Base-by-base conservation (phyloP, 176 grass and related monocot genomes). In the Lolium multiflorum region DNA sequence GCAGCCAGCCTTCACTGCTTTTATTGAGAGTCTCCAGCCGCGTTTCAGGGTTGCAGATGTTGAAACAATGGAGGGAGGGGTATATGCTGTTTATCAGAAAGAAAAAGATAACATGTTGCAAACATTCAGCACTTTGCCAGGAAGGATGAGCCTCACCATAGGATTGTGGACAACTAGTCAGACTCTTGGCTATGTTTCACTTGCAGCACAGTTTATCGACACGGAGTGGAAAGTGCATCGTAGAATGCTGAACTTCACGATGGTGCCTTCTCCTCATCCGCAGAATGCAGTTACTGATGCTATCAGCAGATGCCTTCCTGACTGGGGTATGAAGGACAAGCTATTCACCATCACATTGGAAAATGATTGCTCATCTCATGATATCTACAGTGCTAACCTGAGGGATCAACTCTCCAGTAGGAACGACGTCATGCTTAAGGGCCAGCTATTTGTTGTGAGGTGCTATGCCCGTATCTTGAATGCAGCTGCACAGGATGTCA, bases 161-260 rank as follows among this genome's bases (percentile, higher is more conserved):
- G 73, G 73, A 76, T 76, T 76, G 49, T 76, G 73, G 73, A 54
- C 49, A 76, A 76, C 73, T 31, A 76, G 73, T 76, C 73, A 76
- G 48, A 76, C 73, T 76, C 73, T 76, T 76, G 73, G 73, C 73
- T 76, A 76, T 54, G 73, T 76, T 50, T 76, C 73, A 52, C 49
- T 76, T 76, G 73, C 48, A 9, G 73, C 21, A 24, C 73, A 76
- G 73, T 76, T 76, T 76, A 76, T 76, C 15, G 48, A 76, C 48
- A 18, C 15, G 0, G 73, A 76, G 14, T 76, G 73, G 73, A 76
- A 51, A 76, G 6, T 76, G 48, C 48, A 54, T 54, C 73, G 48
- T 11, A 76, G 73, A 76, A 51, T 76, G 48, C 48, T 76, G 54
- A 76, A 54, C 49, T 76, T 76, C 73, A 76, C 5, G 73, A 54